Evolutionary conservation across 1,284 basidiomycete species (phyloP), one percentile per base, ranked within the genome.

Genomic region (Ganoderma lingzhi): DNA sequence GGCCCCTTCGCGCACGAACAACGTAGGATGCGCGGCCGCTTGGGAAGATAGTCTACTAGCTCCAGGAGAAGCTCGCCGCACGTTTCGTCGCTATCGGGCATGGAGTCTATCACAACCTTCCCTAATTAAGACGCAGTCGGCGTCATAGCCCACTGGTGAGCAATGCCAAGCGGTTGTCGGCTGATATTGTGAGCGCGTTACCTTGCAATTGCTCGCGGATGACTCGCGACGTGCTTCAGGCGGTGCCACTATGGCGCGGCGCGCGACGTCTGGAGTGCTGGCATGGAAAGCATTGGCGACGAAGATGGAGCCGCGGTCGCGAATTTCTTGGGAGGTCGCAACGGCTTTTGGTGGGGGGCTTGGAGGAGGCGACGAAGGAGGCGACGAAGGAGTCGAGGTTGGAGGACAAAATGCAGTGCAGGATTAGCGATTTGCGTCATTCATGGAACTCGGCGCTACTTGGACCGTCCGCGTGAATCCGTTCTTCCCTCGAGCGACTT

Each of bases 251-350:
- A 87, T 77, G 23, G 82, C 82, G 32, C 79, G 77, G 55, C 80
- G 82, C 4, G 87, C 90, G 64, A 87, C 84, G 6, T 83, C 81
- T 15, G 83, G 80, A 28, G 85, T 85, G 2, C 80, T 76, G 12
- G 87, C 88, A 59, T 83, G 82, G 77, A 87, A 93, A 32, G 93
- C 81, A 59, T 84, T 84, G 8, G 85, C 92, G 17, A 90, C 80
- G 74, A 94, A 94, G 4, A 84, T 84, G 0, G 92, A 93, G 14
- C 87, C 88, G 35, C 92, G 85, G 78, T 93, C 92, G 58, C 88
- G 83, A 64, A 94, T 87, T 76, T 92, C 90, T 70, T 90, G 86
- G 2, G 93, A 94, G 28, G 85, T 89, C 14, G 86, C 85, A n/a
- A 90, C 71, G 10, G 87, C 78, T 58, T 81, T 78, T 30, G 86